Percentiles rank a stretch among this genome's conserved stretches.
Evolutionary conservation across 441 rosid species (phyloP).

Genomic region (Rhodomyrtus psidioides): DNA sequence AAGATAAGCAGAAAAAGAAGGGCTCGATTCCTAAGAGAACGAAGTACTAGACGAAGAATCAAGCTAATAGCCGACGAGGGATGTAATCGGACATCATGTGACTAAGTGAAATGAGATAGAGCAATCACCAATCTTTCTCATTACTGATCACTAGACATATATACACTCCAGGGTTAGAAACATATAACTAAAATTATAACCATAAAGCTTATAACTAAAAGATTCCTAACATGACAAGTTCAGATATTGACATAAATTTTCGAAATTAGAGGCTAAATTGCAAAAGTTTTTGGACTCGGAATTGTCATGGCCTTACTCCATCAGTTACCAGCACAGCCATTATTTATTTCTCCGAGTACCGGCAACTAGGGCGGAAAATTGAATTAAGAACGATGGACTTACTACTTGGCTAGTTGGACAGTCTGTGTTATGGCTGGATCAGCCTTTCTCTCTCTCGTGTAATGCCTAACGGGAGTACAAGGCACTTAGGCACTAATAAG

Average conservation of each 20-base stretch:
- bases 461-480: not conserved
- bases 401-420: not conserved
- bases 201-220: not conserved
- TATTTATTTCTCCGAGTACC: not conserved
- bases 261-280: not conserved
- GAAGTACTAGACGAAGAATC: not conserved
- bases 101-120: not conserved
- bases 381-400: not conserved
- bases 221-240: not conserved
- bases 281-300: not conserved
- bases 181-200: not conserved
- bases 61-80: not conserved
- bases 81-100: not conserved
- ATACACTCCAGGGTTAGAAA: not conserved
- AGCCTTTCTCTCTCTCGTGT: not conserved
- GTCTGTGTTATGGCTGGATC: not conserved
- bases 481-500: not conserved
- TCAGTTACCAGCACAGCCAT: not conserved
- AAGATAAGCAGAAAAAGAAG: not conserved
- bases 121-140: not conserved
- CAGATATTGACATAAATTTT: too few species aligned
- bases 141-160: not conserved
- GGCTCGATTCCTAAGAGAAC: not conserved
- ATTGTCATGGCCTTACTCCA: not conserved
- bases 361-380: not conserved